phyloP scores from a whole-genome alignment of 2,329 filamentous ascomycete species.

The Sporothrix inflata region DNA sequence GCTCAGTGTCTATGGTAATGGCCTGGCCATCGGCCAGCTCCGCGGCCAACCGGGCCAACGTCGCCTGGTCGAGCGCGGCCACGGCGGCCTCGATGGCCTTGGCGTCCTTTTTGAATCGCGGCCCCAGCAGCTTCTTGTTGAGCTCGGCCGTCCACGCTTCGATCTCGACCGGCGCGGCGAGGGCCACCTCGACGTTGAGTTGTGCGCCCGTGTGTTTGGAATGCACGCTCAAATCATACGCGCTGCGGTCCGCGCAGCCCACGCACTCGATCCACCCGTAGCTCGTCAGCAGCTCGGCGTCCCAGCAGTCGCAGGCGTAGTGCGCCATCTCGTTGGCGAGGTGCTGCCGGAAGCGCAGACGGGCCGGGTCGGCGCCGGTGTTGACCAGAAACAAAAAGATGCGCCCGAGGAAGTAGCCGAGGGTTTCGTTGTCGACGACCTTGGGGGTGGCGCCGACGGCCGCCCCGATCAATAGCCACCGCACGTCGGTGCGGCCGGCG shows the following conservation, averaged over 20 bases:
- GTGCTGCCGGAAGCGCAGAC: slow-evolving; percentile 95
- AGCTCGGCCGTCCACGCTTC: slow-evolving; percentile 88
- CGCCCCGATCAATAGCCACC: slow-evolving; percentile 77
- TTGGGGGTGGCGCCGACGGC: slow-evolving; percentile 81
- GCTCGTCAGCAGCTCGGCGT: slow-evolving; percentile 87
- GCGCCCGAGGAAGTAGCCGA: slow-evolving; percentile 94
- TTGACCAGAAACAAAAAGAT: slow-evolving; percentile 89
- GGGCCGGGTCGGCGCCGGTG: slow-evolving; percentile 82
- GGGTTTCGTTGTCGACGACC: slow-evolving; percentile 93
- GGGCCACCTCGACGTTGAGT: slow-evolving; percentile 79
- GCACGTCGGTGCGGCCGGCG: slow-evolving; percentile 76
- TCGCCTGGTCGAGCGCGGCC: slow-evolving; percentile 48
- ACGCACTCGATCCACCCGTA: slow-evolving; percentile 99
- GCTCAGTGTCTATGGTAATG: slow-evolving; percentile 75
- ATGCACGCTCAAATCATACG: slow-evolving; percentile 91
- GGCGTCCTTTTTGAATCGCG: slow-evolving; percentile 91
- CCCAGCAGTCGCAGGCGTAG: slow-evolving; percentile 97
- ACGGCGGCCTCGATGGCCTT: slow-evolving; percentile 72
- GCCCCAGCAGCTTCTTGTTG: slow-evolving; percentile 95
- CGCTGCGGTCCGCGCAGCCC: slow-evolving; percentile 84
- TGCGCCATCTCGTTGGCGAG: slow-evolving; percentile 82
- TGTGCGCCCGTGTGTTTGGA: slow-evolving; percentile 88
- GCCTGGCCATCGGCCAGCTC: slow-evolving; percentile 77
- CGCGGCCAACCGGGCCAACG: slow-evolving; percentile 71
- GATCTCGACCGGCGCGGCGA: slow-evolving; percentile 74